Conservation (phyloP, 164 flowering plant species). For the Umbilicus rupestris region DNA sequence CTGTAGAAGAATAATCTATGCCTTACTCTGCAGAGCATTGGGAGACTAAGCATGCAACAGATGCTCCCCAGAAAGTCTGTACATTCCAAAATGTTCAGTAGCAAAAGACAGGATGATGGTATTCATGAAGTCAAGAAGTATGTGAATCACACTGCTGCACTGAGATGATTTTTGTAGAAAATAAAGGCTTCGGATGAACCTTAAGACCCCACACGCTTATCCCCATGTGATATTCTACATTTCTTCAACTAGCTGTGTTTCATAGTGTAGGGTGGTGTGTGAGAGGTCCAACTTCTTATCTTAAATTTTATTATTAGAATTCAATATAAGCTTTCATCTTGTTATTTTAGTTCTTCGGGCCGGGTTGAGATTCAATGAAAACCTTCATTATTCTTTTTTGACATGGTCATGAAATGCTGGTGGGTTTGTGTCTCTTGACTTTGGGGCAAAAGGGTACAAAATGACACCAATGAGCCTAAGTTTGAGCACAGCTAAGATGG, state of each 20-base stretch:
- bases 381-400: too few species aligned
- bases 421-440: slow-evolving; percentile 3
- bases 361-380: too few species aligned
- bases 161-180: not conserved
- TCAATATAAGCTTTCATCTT: too few species aligned
- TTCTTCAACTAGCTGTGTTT: not conserved
- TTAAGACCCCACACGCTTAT: slow-evolving; percentile 5
- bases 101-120: not conserved
- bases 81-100: slow-evolving; percentile 3
- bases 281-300: too few species aligned
- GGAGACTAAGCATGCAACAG: not conserved
- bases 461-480: not conserved
- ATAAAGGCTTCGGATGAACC: not conserved
- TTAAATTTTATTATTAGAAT: too few species aligned
- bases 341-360: too few species aligned
- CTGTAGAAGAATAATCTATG: not conserved
- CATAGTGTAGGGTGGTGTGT: too few species aligned
- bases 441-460: slow-evolving; percentile 1
- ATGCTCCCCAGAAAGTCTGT: slow-evolving; percentile 4
- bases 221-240: not conserved
- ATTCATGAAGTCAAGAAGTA: not conserved
- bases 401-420: not conserved
- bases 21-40: not conserved
- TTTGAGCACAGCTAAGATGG: slow-evolving; percentile 8
- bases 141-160: not conserved